Evolutionary conservation across 2,329 filamentous ascomycete species (phyloP), one percentile per base, ranked within the genome.

Genomic region (Talaromyces sp.): DNA sequence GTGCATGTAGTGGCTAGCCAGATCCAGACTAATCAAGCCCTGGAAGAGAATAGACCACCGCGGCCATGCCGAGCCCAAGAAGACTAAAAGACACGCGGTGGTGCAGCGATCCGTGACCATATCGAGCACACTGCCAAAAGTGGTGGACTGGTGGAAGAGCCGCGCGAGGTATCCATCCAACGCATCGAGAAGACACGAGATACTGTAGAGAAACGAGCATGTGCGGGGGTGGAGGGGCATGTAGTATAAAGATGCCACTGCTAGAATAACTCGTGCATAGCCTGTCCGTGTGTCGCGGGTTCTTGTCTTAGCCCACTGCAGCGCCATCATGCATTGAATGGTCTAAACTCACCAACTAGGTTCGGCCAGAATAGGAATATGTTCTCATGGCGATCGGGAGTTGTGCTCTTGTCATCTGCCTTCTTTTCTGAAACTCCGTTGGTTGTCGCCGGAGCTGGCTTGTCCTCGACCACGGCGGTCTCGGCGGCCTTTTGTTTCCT

Each of bases 61-160:
- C 4, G 95, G 95, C 79, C 96, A 99, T 21, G 95, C 95, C 14
- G 91, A 96, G 46, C 91, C 91, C 64, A 99, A 80, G 80, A 98
- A 99, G 56, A 98, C 93, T 55, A 99, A 85, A 68, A 99, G 80
- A 76, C 95, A 99, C 2, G 93, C 88, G 3, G 95, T 99, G 31
- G 93, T 98, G 82, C 95, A 98, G 63, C 95, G 89, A 77, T 99
- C 95, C 19, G 95, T 99, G 63, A 99, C 93, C 95, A 99, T 99
- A 80, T 99, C 95, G 65, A 99, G 84, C 35, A 99, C 93, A 32
- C 93, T 95, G 65, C 95, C 95, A 75, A 99, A 99, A 65, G 90
- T 90, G 58, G 95, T 98, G 41, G 90, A 93, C 77, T 99, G 95
- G 70, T 96, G 86, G 74, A 93, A 88, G 69, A 85, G 81, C 54